Conservation (phyloP, 2,329 filamentous ascomycete genomes). For the Fusarium coicis region DNA sequence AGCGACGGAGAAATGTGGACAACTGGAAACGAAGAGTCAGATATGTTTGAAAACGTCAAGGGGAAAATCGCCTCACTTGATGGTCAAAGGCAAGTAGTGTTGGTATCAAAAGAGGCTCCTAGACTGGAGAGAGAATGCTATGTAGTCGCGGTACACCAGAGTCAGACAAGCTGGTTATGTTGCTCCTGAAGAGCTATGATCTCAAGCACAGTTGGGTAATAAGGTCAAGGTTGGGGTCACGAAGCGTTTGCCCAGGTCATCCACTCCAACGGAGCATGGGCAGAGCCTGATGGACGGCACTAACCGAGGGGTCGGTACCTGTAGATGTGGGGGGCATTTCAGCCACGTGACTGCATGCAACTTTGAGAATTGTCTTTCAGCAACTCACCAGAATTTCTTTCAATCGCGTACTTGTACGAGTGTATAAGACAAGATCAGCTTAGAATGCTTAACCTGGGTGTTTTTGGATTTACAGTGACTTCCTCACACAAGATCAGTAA, state of each 20-base stretch:
- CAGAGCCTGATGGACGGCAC: slow-evolving; percentile 43
- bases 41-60: slow-evolving; percentile 1
- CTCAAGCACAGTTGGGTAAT: slow-evolving; percentile 16
- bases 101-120: neutral
- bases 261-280: slow-evolving; percentile 28
- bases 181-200: slow-evolving; percentile 23
- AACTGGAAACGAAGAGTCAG: slow-evolving; percentile 24
- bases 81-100: neutral
- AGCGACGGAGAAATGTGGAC: slow-evolving; percentile 1
- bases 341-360: slow-evolving; percentile 34
- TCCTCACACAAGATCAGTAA: neutral
- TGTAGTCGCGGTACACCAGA: neutral
- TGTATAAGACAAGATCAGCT: no score
- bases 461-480: neutral
- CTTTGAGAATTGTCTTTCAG: neutral
- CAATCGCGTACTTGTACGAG: neutral
- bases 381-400: neutral
- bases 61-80: slow-evolving; percentile 28
- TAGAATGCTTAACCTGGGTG: neutral
- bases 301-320: slow-evolving; percentile 45
- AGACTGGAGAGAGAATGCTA: neutral
- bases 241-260: slow-evolving; percentile 35
- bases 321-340: slow-evolving; percentile 35
- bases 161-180: slow-evolving; percentile 18
- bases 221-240: slow-evolving; percentile 34